Evolutionary conservation across 345 rosid species (phyloP).

Genomic region (Eucalyptus tenuipes): DNA sequence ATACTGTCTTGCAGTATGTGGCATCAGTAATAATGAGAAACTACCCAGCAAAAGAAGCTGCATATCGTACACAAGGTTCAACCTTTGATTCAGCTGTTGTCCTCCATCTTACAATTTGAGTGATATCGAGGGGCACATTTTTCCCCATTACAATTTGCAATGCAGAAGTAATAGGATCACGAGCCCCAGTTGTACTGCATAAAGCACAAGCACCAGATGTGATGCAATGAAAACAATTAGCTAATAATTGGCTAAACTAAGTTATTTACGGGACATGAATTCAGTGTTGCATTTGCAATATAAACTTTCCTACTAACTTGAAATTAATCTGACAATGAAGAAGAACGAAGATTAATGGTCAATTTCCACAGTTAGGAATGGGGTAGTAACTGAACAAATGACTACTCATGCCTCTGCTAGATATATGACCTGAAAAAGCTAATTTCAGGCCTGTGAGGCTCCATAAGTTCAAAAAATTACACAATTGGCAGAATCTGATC

Average conservation of each 20-base stretch:
- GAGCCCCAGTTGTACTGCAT: conserved; percentile 87
- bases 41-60: conserved; percentile 98
- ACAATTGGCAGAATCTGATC: not conserved
- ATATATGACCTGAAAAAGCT: not conserved
- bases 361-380: not conserved
- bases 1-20: not conserved
- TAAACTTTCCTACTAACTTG: not conserved
- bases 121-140: conserved; percentile 64
- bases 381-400: not conserved
- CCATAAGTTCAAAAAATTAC: not conserved
- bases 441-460: not conserved
- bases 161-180: conserved; percentile 91
- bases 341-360: not conserved
- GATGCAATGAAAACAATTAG: not conserved
- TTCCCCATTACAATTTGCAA: conserved; percentile 82
- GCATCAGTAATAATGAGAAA: conserved; percentile 6
- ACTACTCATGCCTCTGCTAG: not conserved
- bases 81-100: conserved; percentile 34
- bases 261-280: not conserved
- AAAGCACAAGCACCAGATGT: not conserved
- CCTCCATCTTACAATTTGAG: conserved; percentile 98
- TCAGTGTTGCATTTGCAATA: not conserved
- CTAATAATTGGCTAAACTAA: not conserved
- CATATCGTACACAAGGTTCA: conserved; percentile 83
- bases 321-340: not conserved